Conservation (phyloP, 1,284 basidiomycete genomes). For the Thelephora terrestris region DNA sequence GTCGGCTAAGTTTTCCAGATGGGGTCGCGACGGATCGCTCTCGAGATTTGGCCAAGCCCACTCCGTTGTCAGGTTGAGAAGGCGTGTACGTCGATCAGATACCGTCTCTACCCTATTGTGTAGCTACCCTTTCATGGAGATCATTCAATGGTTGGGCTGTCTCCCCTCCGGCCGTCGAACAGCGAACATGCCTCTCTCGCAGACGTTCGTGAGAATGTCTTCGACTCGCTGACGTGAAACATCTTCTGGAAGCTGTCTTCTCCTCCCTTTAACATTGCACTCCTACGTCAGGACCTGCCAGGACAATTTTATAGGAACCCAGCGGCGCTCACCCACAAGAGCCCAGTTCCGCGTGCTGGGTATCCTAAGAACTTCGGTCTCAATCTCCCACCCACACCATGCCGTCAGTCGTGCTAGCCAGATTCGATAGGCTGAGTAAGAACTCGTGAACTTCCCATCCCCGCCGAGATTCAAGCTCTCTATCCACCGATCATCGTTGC, state of each 20-base stretch:
- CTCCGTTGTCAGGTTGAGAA: no score
- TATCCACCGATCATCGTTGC: no score
- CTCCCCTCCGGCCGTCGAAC: constrained; percentile 65
- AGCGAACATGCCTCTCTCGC: constrained; percentile 53
- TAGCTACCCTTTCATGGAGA: no score
- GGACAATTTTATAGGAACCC: no score
- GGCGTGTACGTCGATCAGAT: no score
- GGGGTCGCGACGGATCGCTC: no score
- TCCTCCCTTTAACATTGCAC: constrained; percentile 17
- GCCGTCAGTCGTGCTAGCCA: constrained; percentile 68
- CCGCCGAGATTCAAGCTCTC: constrained; percentile 48
- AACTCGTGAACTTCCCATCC: constrained; percentile 43
- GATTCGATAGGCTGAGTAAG: constrained; percentile 73
- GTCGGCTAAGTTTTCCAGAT: no score
- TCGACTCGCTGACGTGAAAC: constrained; percentile 23
- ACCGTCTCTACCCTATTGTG: no score
- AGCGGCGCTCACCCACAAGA: constrained; percentile 55
- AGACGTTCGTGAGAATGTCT: constrained; percentile 39
- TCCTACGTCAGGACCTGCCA: neutral
- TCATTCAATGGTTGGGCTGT: constrained; percentile 32
- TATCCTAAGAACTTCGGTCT: constrained; percentile 81
- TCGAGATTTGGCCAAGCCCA: no score
- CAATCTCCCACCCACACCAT: constrained; percentile 77
- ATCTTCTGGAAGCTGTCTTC: constrained; percentile 16
- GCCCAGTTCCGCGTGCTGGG: constrained; percentile 93